Percentiles rank a stretch among this genome's conserved stretches.
These are phyloP conservation scores for Mycotypha africana DNA, from an alignment of 371 early-diverging fungal species.

Conservation along the genomic window DNA sequence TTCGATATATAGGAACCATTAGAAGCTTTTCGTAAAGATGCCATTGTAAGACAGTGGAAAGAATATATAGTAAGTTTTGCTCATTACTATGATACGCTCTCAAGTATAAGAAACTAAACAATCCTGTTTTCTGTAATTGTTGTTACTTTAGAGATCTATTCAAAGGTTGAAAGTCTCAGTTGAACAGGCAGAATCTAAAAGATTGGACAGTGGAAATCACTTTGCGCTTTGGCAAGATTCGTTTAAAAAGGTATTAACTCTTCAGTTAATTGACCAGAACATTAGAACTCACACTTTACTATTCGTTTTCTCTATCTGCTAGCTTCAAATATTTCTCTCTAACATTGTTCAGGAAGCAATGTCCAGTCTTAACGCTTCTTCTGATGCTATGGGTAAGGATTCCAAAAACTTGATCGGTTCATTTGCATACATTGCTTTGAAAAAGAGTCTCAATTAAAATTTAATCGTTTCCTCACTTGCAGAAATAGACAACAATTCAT, in stretches of 20 bases:
- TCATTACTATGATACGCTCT: neutral
- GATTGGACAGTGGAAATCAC: constrained; percentile 4
- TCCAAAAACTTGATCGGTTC: too few species aligned
- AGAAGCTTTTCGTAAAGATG: constrained; percentile 24
- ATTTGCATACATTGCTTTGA: too few species aligned
- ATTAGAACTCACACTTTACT: too few species aligned
- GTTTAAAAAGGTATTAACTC: constrained; percentile 18
- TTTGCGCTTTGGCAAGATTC: constrained; percentile 15
- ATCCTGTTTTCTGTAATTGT: neutral
- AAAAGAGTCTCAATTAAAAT: too few species aligned
- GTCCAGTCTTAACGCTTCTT: constrained; percentile 11
- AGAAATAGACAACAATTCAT: neutral
- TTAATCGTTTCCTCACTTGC: neutral
- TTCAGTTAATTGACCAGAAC: too few species aligned
- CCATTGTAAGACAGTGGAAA: constrained; percentile 26
- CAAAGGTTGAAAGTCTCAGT: constrained; percentile 15
- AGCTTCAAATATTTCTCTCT: constrained; percentile 16
- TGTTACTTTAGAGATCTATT: constrained; percentile 15
- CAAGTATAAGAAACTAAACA: neutral
- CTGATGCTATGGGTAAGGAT: constrained; percentile 10
- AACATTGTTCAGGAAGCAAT: constrained; percentile 15
- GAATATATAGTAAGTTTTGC: constrained; percentile 15
- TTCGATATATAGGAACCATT: constrained; percentile 25
- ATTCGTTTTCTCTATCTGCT: too few species aligned
- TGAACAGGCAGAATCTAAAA: constrained; percentile 13